These are phyloP conservation scores for Apiospora pterosperma DNA, from an alignment of 2,329 filamentous ascomycete genomes.

Conservation along the genomic window DNA sequence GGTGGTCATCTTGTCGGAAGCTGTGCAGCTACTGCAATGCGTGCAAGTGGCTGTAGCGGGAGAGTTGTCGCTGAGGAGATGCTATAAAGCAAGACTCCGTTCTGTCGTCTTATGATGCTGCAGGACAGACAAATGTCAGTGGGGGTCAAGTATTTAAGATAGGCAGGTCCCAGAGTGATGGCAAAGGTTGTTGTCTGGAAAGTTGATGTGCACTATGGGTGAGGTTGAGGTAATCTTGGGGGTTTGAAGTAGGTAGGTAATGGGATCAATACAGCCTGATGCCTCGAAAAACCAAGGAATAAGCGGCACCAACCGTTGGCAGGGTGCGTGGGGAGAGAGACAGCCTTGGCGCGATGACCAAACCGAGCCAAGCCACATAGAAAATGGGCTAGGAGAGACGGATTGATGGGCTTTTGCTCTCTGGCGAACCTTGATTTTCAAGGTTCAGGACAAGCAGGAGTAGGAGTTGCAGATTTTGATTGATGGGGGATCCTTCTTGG, in stretches of 20 bases:
- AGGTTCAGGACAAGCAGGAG: not conserved
- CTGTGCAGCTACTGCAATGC: constrained; percentile 9
- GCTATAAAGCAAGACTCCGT: not conserved
- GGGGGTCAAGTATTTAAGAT: not conserved
- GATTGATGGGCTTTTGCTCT: not conserved
- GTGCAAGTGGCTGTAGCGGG: constrained; percentile 14
- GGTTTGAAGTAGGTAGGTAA: not conserved
- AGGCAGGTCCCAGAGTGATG: not conserved
- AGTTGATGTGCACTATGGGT: not conserved
- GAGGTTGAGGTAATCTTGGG: not conserved
- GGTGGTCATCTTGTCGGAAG: constrained; percentile 27
- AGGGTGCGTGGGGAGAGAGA: not conserved
- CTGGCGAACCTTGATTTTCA: not conserved
- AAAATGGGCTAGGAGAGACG: not conserved
- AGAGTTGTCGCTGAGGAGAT: not conserved
- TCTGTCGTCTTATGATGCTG: not conserved
- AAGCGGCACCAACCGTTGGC: constrained; percentile 2
- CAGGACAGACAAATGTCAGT: not conserved
- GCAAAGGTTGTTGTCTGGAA: not conserved
- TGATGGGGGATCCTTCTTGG: not conserved
- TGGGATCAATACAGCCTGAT: not conserved
- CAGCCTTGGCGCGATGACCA: not conserved
- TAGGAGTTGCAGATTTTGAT: not conserved
- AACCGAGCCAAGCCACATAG: not conserved
- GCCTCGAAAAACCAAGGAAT: not conserved